A percentile compares a stretch with the other conserved stretches of the same genome.
phyloP scores from a whole-genome alignment of 441 rosid species.

The Syzygium malaccense region DNA sequence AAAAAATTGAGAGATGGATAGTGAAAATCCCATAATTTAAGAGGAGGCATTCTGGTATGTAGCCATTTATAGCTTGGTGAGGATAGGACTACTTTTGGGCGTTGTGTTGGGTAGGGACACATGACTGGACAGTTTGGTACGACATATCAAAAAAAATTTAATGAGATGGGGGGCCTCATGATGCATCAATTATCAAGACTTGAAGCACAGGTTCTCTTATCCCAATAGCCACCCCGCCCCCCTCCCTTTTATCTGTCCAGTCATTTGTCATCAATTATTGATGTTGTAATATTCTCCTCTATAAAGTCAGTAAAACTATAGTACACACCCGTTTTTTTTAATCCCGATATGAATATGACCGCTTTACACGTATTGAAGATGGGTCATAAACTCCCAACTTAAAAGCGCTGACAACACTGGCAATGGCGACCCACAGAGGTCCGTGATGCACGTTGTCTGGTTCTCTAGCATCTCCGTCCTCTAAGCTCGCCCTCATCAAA shows the following conservation, averaged over 20 bases:
- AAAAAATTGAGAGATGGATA: not conserved
- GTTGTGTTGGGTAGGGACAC: constrained; percentile 11
- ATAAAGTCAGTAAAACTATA: not conserved
- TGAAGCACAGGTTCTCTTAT: constrained; percentile 20
- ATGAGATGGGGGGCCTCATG: not conserved
- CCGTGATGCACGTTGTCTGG: not conserved
- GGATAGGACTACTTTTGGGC: not conserved
- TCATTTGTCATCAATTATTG: constrained; percentile 36
- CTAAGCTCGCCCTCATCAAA: not conserved
- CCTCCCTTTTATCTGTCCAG: constrained; percentile 6
- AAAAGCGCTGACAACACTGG: not conserved
- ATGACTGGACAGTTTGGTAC: constrained; percentile 20
- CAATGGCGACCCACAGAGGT: too few species aligned
- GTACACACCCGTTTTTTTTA: not conserved
- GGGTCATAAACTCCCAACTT: not conserved
- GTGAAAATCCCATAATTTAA: not conserved
- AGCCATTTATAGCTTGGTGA: not conserved
- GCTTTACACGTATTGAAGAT: not conserved
- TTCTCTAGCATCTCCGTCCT: not conserved
- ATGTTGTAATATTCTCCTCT: constrained; percentile 17
- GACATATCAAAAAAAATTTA: not conserved
- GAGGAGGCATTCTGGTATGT: not conserved
- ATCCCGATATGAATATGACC: not conserved
- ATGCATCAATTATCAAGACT: not conserved
- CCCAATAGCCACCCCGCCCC: constrained; percentile 8